Conservation (phyloP, 306 rosid species). For the Vigna trinervia region DNA sequence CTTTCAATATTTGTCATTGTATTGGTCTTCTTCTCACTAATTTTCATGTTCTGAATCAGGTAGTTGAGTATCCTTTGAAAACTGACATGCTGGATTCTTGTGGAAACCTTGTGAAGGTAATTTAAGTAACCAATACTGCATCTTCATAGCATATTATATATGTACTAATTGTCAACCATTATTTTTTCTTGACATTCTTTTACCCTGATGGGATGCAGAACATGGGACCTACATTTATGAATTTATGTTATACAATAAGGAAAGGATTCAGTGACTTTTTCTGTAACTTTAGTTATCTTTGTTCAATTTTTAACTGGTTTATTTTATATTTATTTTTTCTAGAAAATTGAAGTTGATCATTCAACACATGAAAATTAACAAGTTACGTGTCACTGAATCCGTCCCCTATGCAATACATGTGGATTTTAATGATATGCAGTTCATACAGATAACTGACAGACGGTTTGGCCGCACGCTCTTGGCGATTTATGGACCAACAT, state of each 20-base stretch:
- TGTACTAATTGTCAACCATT: not conserved
- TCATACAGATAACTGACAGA: conserved; percentile 80
- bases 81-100: conserved; percentile 88
- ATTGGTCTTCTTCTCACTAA: conserved; percentile 34
- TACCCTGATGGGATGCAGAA: conserved; percentile 5
- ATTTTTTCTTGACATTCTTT: not conserved
- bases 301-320: too few relatives aligned
- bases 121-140: conserved; percentile 35
- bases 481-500: conserved; percentile 90
- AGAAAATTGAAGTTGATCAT: too few relatives aligned
- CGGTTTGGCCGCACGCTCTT: conserved; percentile 86
- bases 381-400: too few relatives aligned
- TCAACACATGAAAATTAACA: too few relatives aligned
- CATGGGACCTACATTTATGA: conserved; percentile 17
- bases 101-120: conserved; percentile 86
- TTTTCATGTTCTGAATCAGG: conserved; percentile 55
- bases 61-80: conserved; percentile 86
- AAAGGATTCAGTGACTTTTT: too few relatives aligned
- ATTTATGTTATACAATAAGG: not conserved
- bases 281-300: too few relatives aligned
- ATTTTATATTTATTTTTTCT: too few relatives aligned
- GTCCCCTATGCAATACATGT: conserved; percentile 3
- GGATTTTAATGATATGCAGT: conserved; percentile 24
- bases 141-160: conserved; percentile 1
- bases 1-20: not conserved